A percentile compares a stretch with the other conserved stretches of the same genome.
Evolutionary conservation across 116 monocot genomes (phyloP).

Genomic region (Cymodocea nodosa): DNA sequence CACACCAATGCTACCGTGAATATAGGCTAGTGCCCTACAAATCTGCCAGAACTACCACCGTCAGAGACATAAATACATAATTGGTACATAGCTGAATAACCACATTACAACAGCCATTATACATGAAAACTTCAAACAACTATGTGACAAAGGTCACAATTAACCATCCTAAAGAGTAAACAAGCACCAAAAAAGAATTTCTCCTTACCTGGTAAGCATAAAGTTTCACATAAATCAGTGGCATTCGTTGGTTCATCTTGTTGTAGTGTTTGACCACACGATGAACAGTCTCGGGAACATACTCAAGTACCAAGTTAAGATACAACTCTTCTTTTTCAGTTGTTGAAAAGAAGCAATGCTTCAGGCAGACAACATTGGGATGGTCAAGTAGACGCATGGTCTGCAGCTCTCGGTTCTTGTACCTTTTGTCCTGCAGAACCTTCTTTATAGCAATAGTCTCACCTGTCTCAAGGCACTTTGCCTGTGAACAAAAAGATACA

Average conservation of each 20-base stretch:
- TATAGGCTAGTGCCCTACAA: conserved; percentile 28
- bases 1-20: conserved; percentile 25
- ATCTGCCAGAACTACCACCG: conserved; percentile 23
- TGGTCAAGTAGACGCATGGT: conserved; percentile 18
- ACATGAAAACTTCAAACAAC: no score
- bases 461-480: conserved; percentile 14
- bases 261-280: conserved; percentile 12
- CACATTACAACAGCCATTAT: background rate
- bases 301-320: conserved; percentile 15
- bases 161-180: background rate
- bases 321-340: conserved; percentile 15
- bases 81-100: background rate
- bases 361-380: conserved; percentile 13
- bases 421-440: conserved; percentile 18
- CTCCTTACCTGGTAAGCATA: conserved; percentile 11
- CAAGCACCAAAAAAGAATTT: background rate
- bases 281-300: conserved; percentile 13
- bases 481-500: conserved; percentile 2
- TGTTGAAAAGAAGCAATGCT: conserved; percentile 16
- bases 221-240: conserved; percentile 14
- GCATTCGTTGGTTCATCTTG: conserved; percentile 16
- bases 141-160: background rate
- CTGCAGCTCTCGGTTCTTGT: conserved; percentile 17
- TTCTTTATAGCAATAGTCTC: conserved; percentile 17
- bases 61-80: no score